A percentile compares a stretch with the other conserved stretches of the same genome.
These are phyloP conservation scores for Artemisia tridentata DNA, from an alignment of 129 eudicot species.

Conservation along the genomic window DNA sequence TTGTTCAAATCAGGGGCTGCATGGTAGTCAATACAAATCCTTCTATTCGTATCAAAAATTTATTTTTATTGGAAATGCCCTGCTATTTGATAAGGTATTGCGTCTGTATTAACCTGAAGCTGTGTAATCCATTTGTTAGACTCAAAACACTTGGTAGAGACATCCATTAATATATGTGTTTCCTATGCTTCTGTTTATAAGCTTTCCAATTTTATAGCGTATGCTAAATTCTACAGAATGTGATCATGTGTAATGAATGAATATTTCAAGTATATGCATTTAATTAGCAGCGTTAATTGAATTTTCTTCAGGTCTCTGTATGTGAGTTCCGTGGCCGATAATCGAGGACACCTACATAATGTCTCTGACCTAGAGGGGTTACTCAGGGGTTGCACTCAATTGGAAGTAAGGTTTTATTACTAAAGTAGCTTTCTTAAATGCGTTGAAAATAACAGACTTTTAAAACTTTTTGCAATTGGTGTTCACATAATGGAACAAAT, in stretches of 20 bases:
- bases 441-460: conserved; percentile 2
- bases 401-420: conserved; percentile 84
- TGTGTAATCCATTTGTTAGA: conserved; percentile 2
- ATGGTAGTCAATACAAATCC: too few relatives aligned
- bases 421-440: conserved; percentile 22
- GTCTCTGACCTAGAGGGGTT: conserved; percentile 91
- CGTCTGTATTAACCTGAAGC: conserved; percentile 4
- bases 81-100: background rate
- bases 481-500: conserved; percentile 14
- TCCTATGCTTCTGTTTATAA: conserved; percentile 18
- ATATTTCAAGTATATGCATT: conserved; percentile 16
- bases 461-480: conserved; percentile 24
- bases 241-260: conserved; percentile 9
- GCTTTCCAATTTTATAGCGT: conserved; percentile 9
- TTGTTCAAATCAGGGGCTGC: background rate
- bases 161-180: conserved; percentile 4
- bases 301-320: conserved; percentile 81
- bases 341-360: conserved; percentile 78
- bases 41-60: too few relatives aligned
- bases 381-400: conserved; percentile 86
- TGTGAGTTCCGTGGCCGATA: conserved; percentile 90
- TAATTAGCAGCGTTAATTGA: conserved; percentile 36
- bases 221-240: conserved; percentile 28
- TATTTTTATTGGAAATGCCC: background rate
- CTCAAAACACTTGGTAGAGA: background rate